Evolutionary conservation across 768 basidiomycete species (phyloP), one percentile per base, ranked within the genome.

Genomic region (Auricularia sp.): DNA sequence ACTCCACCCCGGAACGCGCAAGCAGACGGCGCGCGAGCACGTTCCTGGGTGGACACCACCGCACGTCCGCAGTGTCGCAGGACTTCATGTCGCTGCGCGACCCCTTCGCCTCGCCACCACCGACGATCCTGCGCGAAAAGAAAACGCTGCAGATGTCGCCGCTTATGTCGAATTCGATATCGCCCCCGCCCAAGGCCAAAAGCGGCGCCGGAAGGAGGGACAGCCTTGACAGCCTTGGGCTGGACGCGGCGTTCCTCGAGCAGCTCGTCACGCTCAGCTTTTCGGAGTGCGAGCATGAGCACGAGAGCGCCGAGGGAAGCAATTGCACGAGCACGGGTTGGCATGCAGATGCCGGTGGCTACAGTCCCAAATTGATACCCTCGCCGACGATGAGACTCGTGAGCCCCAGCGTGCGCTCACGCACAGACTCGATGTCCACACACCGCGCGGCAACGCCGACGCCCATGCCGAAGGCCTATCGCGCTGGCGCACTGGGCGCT

Each of bases 191-290:
- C 11, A 51, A 51, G 47, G 47, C 47, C 47, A 51, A 18, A 18
- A 16, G 8, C 39, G 39, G 39, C 8, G 39, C 12, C 1, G 8
- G 39, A 3, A 7, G 39, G 29, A 29, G 29, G 39, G 39, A 14
- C 39, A 42, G 39, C 39, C 8, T 42, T 14, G 39, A 42, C 12
- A 51, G 47, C 18, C 47, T 51, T 8, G 47, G 34, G 23, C 23
- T 59, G 23, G 56, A 59, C 56, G 23, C 21, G 34, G 56, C 23
- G 56, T 59, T 59, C 56, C 56, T 59, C 56, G 56, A 59, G 56
- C 18, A 23, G 29, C 56, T 59, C 34, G 56, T 59, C 56, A 7
- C 5, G 29, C 56, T 59, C 34, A n/a, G 16, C 23, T 59, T 59
- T 7, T 59, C 56, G 18, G 47, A 51, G 21, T 10, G 18, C 47